Evolutionary conservation across 148 eudicot genomes (phyloP), one percentile per base, ranked within the genome.

Genomic region (Talinum fruticosum): DNA sequence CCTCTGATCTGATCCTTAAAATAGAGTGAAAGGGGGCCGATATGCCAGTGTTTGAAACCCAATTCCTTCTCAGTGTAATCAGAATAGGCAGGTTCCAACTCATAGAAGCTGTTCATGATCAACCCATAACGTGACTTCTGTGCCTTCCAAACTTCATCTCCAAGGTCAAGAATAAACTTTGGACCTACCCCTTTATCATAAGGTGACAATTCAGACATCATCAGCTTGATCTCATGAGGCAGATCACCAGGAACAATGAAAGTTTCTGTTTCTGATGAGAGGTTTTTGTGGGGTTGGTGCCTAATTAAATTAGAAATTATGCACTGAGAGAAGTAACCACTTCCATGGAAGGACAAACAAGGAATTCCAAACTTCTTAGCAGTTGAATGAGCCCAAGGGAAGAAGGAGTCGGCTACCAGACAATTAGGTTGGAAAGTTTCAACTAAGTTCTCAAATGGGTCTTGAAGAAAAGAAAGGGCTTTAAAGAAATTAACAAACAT

Each of bases 21-120:
- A 37, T 59, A 83, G 19, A 86, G 47, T 0, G 84, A 78, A 75
- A 83, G 72, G 0, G 88, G 88, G 59, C 88, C 86, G 33, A 86
- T 76, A 19, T 53, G 66, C 88, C 88, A 86, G 2, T 66, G 45
- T 51, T 74, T 83, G 21, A 76, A 78, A 4, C 77, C 75, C 53
- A 72, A 21, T 2, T 67, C 54, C n/a, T 69, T 65, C 44, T 15
- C 65, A 57, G 76, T 79, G 14, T 79, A 33, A 47, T 79, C 81
- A 10, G 26, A 67, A 65, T 83, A 83, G 33, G 24, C 77, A 1
- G 82, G 37, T 74, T 86, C 83, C 24, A 86, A 68, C 76, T 81
- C 83, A 16, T 72, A 78, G 49, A 83, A 86, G 76, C 81, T 79
- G 57, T 86, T 86, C 67, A 86, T 70, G 24, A 83, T 70, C 13